These are phyloP conservation scores for Hyaloscypha variabilis DNA, from an alignment of 495 filamentous ascomycete species.

Conservation along the genomic window DNA sequence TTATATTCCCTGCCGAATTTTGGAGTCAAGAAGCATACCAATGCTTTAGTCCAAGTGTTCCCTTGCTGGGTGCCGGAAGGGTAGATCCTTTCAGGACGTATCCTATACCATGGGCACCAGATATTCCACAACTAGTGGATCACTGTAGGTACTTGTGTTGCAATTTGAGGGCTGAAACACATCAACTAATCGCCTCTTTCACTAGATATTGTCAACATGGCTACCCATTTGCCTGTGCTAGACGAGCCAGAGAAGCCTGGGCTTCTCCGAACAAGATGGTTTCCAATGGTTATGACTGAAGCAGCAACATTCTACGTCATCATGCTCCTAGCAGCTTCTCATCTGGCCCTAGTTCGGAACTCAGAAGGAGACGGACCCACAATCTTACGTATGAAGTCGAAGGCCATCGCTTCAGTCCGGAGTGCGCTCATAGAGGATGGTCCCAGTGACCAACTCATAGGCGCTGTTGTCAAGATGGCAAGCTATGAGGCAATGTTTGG, in stretches of 20 bases:
- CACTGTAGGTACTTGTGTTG: too few species aligned
- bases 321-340: constrained; percentile 44
- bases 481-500: constrained; percentile 52
- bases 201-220: constrained; percentile 46
- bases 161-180: too few species aligned
- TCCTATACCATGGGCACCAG: too few species aligned
- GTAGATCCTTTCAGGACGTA: too few species aligned
- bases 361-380: constrained; percentile 21
- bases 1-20: too few species aligned
- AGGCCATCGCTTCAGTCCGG: constrained; percentile 41
- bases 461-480: constrained; percentile 51
- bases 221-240: constrained; percentile 49
- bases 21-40: too few species aligned
- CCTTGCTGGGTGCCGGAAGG: too few species aligned
- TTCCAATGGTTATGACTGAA: constrained; percentile 47
- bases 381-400: constrained; percentile 41
- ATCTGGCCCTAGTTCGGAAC: constrained; percentile 37
- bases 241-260: constrained; percentile 39
- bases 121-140: too few species aligned
- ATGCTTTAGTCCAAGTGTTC: too few species aligned
- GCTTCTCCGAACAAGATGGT: constrained; percentile 47
- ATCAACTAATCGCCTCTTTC: too few species aligned
- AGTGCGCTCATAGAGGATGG: constrained; percentile 28
- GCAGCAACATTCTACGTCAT: constrained; percentile 45
- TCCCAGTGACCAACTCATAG: constrained; percentile 40